phyloP scores from a whole-genome alignment of 768 basidiomycete genomes.

The Suillus bovinus region DNA sequence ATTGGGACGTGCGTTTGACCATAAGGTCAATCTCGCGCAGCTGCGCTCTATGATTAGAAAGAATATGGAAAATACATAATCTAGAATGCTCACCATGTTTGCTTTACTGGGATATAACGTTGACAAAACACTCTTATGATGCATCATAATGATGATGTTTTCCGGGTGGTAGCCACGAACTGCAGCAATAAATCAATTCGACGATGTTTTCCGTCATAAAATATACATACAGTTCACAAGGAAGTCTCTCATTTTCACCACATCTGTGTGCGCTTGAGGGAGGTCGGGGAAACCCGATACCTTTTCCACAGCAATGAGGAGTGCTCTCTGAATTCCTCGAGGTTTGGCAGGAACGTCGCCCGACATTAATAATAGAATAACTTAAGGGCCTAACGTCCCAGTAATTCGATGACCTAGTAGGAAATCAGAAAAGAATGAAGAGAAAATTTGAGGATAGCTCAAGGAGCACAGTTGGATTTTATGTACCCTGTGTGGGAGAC shows the following conservation, averaged over 20 bases:
- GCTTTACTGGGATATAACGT: not conserved
- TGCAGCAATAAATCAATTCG: not conserved
- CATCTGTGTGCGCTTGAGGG: constrained; percentile 10
- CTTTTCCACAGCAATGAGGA: constrained; percentile 6
- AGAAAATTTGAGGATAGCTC: not conserved
- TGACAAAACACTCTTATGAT: not conserved
- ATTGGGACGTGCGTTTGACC: not conserved
- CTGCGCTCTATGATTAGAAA: not conserved
- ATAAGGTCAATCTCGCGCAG: constrained; percentile 8
- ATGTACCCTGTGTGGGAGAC: not conserved
- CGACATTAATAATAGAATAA: too few species aligned
- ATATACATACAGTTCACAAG: not conserved
- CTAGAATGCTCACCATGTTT: constrained; percentile 9
- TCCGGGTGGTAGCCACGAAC: not conserved
- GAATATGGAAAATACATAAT: not conserved
- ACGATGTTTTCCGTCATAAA: too few species aligned
- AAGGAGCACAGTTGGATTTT: not conserved
- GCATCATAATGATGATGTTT: constrained; percentile 14
- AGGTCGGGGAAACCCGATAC: not conserved
- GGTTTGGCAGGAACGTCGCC: not conserved
- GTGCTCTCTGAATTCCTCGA: constrained; percentile 2
- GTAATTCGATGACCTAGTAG: not conserved
- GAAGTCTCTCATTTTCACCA: constrained; percentile 2
- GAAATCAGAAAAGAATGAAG: not conserved
- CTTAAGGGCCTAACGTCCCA: not conserved